phyloP scores from a whole-genome alignment of 306 rosid species.

The Trichosanthes cucumerina region DNA sequence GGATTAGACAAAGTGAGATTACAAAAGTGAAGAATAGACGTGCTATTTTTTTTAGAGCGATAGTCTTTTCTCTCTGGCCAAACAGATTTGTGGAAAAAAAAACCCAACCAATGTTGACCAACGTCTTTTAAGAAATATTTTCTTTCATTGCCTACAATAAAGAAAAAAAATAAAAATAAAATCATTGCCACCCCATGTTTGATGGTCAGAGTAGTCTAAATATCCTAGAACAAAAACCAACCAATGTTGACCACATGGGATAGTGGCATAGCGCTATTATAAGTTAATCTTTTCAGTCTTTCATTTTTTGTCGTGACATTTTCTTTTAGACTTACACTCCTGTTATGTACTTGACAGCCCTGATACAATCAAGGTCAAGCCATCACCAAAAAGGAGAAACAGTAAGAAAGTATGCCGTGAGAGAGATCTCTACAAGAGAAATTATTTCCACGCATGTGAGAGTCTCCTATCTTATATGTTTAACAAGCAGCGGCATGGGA shows the following conservation, averaged over 20 bases:
- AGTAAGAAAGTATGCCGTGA: conserved; percentile 38
- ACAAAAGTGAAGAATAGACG: neutral
- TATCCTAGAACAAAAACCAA: neutral
- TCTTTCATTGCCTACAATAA: neutral
- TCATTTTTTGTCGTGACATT: neutral
- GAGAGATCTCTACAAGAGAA: conserved; percentile 62
- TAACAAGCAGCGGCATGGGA: conserved; percentile 32
- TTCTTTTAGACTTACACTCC: conserved; percentile 1
- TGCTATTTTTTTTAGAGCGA: neutral
- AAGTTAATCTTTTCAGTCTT: neutral
- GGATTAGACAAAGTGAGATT: neutral
- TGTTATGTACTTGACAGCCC: conserved; percentile 45
- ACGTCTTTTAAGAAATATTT: no score
- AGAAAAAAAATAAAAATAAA: neutral
- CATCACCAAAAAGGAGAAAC: conserved; percentile 38
- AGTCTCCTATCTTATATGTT: conserved; percentile 60
- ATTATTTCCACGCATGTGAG: conserved; percentile 69
- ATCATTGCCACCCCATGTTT: neutral
- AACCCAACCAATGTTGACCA: neutral
- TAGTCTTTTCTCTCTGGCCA: neutral
- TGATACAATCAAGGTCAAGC: conserved; percentile 48
- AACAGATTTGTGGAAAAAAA: neutral
- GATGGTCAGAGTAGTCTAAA: neutral
- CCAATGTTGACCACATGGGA: neutral
- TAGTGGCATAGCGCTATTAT: neutral